Evolutionary conservation across 345 rosid species (phyloP), one percentile per base, ranked within the genome.

Genomic region (thale cress (Arabidopsis thaliana)): DNA sequence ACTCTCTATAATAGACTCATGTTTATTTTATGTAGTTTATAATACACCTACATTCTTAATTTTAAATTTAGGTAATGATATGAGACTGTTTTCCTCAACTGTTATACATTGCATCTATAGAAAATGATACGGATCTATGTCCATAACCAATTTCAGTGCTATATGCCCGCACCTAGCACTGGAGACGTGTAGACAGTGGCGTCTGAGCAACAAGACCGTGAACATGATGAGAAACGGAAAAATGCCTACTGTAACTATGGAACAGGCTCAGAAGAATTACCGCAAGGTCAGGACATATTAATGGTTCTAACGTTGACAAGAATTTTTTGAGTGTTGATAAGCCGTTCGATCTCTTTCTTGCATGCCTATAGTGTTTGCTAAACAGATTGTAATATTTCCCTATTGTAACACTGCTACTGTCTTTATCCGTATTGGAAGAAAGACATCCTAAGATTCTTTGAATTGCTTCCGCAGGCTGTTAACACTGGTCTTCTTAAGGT

Each of bases 111-210:
- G 2, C 46, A 28, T 25, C 25, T 13, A 33, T 23, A 24, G 23
- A 71, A 41, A 51, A 11, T 67, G 50, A 50, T 25, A 48, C 4
- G 41, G 50, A 66, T 41, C n/a, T 73, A 24, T 67, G 73, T 60
- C 67, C 72, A 10, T 60, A 37, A 36, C 80, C 2, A 32, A 8
- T 80, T 80, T 34, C 84, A 95, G 99, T 85, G 99, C 97, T 73
- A 83, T 90, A 32, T 95, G 94, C 80, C 99, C 99, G n/a, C 84
- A 90, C 79, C 78, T 95, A 86, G 99, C 97, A 69, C 66, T 95
- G 81, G 99, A 95, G 83, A 92, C 99, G 42, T 92, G 96, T 50
- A 91, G 99, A 37, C 99, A 95, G 60, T 95, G 99, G 99, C 99
- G 99, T 48, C 73, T 95, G 85, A 95, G 97, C 84, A 83, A 46